Percentiles rank a stretch among this genome's conserved stretches.
Conservation (phyloP, 768 basidiomycete species). For the Macrolepiota dolichaula region DNA sequence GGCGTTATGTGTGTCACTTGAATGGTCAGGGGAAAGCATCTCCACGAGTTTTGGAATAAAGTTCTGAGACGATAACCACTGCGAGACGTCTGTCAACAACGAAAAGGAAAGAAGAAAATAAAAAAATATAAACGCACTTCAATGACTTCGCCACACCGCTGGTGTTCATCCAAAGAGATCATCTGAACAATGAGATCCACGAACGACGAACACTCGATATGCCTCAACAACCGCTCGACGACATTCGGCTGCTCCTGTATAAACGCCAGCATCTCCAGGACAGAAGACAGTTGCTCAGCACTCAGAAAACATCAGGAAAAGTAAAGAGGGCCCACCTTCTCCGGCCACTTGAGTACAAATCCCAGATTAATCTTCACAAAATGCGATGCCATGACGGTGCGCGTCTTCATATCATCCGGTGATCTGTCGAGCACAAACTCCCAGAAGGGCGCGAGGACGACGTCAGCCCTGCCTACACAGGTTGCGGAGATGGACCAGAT, state of each 20-base stretch:
- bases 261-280: constrained; percentile 83
- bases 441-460: constrained; percentile 87
- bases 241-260: constrained; percentile 81
- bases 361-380: constrained; percentile 93
- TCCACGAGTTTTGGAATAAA: constrained; percentile 80
- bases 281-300: constrained; percentile 21
- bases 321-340: constrained; percentile 59
- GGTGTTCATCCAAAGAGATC: constrained; percentile 84
- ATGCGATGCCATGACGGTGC: constrained; percentile 84
- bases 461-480: constrained; percentile 66
- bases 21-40: constrained; percentile 75
- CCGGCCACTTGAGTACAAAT: constrained; percentile 84
- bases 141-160: constrained; percentile 77
- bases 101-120: constrained; percentile 7
- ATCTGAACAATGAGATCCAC: constrained; percentile 90
- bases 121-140: constrained; percentile 60
- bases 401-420: constrained; percentile 82
- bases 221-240: constrained; percentile 76
- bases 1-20: constrained; percentile 76
- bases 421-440: constrained; percentile 79
- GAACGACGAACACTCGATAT: constrained; percentile 87
- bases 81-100: constrained; percentile 13
- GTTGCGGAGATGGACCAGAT: constrained; percentile 95
- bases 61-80: constrained; percentile 88
- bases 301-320: constrained; percentile 17